phyloP scores from a whole-genome alignment of 352 stramenopile species.

The Phytophthora sansomeana region DNA sequence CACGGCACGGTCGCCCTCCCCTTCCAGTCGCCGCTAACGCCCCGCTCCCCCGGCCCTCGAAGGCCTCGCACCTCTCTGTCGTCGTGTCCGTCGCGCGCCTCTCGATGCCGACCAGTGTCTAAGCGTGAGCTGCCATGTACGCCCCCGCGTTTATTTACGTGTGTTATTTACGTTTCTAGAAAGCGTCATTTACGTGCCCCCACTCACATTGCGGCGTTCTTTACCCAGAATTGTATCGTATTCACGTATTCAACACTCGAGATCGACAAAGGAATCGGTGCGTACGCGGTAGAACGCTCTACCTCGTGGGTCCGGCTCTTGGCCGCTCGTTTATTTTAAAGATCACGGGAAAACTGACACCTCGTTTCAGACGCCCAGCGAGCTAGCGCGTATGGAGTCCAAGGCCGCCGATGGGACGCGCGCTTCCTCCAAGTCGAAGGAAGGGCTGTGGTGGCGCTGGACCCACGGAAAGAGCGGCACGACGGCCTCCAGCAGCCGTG shows the following conservation, averaged over 20 bases:
- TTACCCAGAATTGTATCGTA: not conserved
- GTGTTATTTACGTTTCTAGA: not conserved
- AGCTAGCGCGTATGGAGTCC: conserved; percentile 39
- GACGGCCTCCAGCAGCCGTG: conserved; percentile 30
- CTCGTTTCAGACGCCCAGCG: conserved; percentile 14
- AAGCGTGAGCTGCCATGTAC: conserved; percentile 30
- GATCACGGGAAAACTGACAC: conserved; percentile 20
- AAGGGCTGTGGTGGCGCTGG: conserved; percentile 77
- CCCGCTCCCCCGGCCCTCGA: not conserved
- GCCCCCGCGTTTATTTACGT: not conserved
- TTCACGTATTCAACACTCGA: conserved; percentile 12
- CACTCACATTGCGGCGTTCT: not conserved
- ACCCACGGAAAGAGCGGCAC: conserved; percentile 76
- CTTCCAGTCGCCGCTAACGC: not conserved
- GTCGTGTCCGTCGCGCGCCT: not conserved
- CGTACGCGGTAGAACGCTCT: not conserved
- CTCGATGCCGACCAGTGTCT: conserved; percentile 33
- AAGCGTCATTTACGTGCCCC: conserved; percentile 10
- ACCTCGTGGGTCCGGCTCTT: not conserved
- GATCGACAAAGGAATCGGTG: conserved; percentile 24
- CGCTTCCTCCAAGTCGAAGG: conserved; percentile 35
- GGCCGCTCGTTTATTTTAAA: not conserved
- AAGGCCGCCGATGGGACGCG: conserved; percentile 36
- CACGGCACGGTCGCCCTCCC: no score
- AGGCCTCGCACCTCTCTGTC: not conserved